Evolutionary conservation across 305 asterid species (phyloP).

Genomic region (Lippia alba): DNA sequence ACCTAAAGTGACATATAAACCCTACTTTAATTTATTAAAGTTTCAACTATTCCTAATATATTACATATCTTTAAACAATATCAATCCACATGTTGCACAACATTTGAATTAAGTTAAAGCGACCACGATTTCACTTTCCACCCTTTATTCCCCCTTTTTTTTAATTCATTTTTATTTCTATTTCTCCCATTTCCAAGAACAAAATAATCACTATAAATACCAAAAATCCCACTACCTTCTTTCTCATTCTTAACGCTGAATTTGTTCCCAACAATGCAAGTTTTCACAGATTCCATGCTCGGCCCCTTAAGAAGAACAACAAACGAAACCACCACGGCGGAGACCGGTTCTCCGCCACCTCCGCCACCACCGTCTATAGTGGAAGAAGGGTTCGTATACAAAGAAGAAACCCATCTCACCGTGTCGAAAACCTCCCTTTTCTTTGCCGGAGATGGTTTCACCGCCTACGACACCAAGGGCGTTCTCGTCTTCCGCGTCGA

Average conservation of each 20-base stretch:
- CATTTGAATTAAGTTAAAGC: no score
- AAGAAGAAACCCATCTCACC: constrained; percentile 61
- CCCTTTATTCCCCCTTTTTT: not conserved
- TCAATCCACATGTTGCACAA: no score
- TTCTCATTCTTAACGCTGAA: constrained; percentile 13
- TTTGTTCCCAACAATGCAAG: not conserved
- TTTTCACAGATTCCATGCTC: not conserved
- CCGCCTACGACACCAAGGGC: constrained; percentile 66
- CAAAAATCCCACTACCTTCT: constrained; percentile 13
- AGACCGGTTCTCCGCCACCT: constrained; percentile 16
- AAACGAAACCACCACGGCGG: constrained; percentile 21
- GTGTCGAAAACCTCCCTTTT: constrained; percentile 68
- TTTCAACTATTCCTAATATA: no score
- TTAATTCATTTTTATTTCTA: not conserved
- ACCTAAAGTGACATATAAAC: no score
- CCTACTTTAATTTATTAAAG: no score
- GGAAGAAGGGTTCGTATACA: constrained; percentile 45
- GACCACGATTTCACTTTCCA: not conserved
- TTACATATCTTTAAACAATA: no score
- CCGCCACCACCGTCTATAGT: constrained; percentile 35
- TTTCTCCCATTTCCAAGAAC: not conserved
- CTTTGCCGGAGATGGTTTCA: constrained; percentile 83
- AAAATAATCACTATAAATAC: not conserved
- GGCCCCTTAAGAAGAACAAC: not conserved
- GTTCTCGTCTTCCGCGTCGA: constrained; percentile 69